Evolutionary conservation across 108 stramenopile species (phyloP).

Genomic region (Aurantiochytrium sp.): DNA sequence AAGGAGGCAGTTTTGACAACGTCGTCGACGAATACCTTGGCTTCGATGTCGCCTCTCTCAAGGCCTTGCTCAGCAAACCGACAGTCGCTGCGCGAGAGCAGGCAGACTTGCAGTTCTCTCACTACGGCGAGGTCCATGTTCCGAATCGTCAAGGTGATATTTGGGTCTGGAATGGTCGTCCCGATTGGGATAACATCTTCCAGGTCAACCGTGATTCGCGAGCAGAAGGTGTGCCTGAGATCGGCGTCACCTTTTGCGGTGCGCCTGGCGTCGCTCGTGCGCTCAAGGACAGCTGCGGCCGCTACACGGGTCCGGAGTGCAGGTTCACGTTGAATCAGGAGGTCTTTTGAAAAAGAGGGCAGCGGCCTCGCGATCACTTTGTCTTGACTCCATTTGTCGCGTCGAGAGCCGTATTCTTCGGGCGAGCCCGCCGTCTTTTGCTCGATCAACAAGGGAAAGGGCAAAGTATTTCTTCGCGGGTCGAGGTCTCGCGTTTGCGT

Average conservation of each 20-base stretch:
- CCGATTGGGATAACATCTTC: conserved; percentile 38
- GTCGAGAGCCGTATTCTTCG: too few relatives aligned
- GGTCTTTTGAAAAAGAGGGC: background rate
- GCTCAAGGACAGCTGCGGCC: background rate
- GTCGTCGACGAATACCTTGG: background rate
- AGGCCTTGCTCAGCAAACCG: conserved; percentile 25
- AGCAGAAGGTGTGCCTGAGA: background rate
- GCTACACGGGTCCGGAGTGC: background rate
- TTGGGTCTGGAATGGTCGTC: conserved; percentile 46
- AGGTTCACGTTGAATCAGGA: conserved; percentile 27
- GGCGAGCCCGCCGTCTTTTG: too few relatives aligned
- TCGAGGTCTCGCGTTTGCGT: too few relatives aligned
- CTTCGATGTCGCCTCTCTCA: conserved; percentile 26
- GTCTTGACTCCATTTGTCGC: too few relatives aligned
- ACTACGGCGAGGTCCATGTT: background rate
- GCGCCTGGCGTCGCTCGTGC: conserved; percentile 27
- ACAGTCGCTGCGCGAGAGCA: background rate
- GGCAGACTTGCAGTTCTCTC: background rate
- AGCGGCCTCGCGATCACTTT: too few relatives aligned
- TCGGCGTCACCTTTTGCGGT: conserved; percentile 45
- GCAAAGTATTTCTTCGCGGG: too few relatives aligned
- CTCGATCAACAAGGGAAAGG: too few relatives aligned
- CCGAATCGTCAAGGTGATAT: conserved; percentile 34
- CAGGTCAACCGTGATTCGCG: background rate
- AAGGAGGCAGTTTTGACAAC: too few relatives aligned